Evolutionary conservation across 2,329 filamentous ascomycete species (phyloP), one percentile per base, ranked within the genome.

Genomic region (Tympanopsis confertula): DNA sequence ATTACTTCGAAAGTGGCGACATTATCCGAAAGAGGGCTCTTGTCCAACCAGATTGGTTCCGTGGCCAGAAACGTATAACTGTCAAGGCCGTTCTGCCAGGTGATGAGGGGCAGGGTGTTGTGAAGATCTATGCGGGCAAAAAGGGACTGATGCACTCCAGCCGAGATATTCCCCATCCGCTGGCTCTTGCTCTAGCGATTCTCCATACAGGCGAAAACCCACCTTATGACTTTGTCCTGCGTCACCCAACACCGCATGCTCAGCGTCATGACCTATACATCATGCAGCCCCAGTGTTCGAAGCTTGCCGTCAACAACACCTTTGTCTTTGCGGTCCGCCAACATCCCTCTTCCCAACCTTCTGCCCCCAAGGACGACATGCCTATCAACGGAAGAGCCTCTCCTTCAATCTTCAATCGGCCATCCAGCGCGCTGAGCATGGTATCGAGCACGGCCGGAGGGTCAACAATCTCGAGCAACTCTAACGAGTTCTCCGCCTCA

Each of bases 241-340:
- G 91, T 4, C 91, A 98, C 55, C 93, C 93, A 5, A 98, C 91
- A 3, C 91, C 91, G 5, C 91, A 98, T 56, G 91, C 91, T n/a
- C 87, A 94, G 53, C 78, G 89, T 30, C 88, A 98, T 57, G 91
- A 98, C 55, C 79, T 98, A 41, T 98, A 98, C 57, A 85, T 98
- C 44, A 85, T 88, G 33, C 91, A 96, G 54, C 91, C 93, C 1
- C 93, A 98, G 58, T 98, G 91, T 56, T 74, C 82, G 45, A 77
- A 80, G 19, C 68, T 98, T 19, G 88, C 86, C 2, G 69, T 94
- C 39, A 95, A 96, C 65, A 96, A 98, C 55, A 98, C 91, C 0
- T 98, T 95, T 53, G 89, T 98, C 19, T 98, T 98, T 57, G 84
- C 84, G 38, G 83, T 98, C 42, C 84, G 91, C 35, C 91, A 98